Evolutionary conservation across 257 asterid genomes (phyloP).

Genomic region (Solanum lycopersicoides): DNA sequence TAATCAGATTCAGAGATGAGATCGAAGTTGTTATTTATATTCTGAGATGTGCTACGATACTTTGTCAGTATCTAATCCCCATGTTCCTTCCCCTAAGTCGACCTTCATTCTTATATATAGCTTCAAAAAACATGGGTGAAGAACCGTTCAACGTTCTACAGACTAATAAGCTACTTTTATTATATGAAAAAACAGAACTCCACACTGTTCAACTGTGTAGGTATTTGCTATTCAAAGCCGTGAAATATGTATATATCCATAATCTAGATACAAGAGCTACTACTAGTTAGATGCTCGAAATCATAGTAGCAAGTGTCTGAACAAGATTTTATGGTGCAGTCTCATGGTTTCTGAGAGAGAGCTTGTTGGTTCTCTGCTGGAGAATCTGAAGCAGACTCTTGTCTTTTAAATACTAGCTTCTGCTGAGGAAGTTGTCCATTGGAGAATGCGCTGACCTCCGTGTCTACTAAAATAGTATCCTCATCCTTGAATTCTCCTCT

Average conservation of each 20-base stretch:
- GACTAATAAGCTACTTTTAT: neutral
- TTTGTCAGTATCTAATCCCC: no score
- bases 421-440: constrained; percentile 86
- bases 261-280: neutral
- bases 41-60: no score
- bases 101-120: neutral
- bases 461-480: constrained; percentile 49
- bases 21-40: no score
- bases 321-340: neutral
- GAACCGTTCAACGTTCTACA: neutral
- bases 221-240: neutral
- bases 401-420: constrained; percentile 53
- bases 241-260: neutral
- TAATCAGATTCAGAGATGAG: neutral
- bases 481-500: constrained; percentile 86
- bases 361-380: constrained; percentile 45
- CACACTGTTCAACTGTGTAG: neutral
- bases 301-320: neutral
- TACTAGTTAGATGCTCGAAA: neutral
- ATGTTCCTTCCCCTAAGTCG: neutral
- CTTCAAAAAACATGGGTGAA: neutral
- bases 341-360: constrained; percentile 12
- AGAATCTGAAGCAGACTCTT: constrained; percentile 21
- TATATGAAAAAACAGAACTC: neutral
- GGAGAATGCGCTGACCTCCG: constrained; percentile 63